These are phyloP conservation scores for Diaporthe vaccinii DNA, from an alignment of 2,329 filamentous ascomycete species.

Conservation along the genomic window DNA sequence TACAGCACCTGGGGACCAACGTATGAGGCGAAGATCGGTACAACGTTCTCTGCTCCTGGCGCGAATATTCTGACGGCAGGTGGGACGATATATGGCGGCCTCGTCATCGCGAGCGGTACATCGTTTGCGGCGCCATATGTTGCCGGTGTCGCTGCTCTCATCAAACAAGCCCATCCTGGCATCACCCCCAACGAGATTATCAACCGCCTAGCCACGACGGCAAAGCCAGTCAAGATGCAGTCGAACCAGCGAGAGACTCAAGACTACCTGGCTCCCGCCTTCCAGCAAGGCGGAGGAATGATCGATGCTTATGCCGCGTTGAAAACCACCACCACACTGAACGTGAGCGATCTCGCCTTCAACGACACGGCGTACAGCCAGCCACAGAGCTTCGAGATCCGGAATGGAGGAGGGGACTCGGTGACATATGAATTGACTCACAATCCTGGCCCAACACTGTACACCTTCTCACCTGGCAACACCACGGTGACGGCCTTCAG, in stretches of 20 bases:
- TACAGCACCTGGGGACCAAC: conserved; percentile 35
- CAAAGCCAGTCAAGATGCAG: conserved; percentile 35
- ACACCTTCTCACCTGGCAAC: conserved; percentile 18
- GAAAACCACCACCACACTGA: conserved; percentile 28
- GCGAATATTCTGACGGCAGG: conserved; percentile 14
- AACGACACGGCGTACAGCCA: conserved; percentile 25
- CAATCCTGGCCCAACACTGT: conserved; percentile 19
- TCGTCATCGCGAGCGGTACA: conserved; percentile 25
- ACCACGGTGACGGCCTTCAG: conserved; percentile 32
- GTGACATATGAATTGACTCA: conserved; percentile 20
- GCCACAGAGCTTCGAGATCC: conserved; percentile 24
- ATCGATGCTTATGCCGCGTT: conserved; percentile 29
- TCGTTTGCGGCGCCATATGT: conserved; percentile 30
- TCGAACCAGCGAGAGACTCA: conserved; percentile 24
- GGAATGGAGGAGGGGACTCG: conserved; percentile 1
- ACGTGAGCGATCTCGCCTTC: conserved; percentile 30
- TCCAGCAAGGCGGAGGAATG: conserved; percentile 30
- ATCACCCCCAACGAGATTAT: conserved; percentile 22
- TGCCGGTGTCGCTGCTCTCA: conserved; percentile 17
- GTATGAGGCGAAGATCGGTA: conserved; percentile 23
- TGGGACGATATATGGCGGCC: conserved; percentile 22
- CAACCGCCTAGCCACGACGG: conserved; percentile 30
- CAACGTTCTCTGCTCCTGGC: conserved; percentile 21
- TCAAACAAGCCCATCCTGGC: conserved; percentile 27
- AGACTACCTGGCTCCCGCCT: conserved; percentile 17